Base-by-base conservation (phyloP, 2,329 filamentous ascomycete species). In the Fusarium tuaranense region DNA sequence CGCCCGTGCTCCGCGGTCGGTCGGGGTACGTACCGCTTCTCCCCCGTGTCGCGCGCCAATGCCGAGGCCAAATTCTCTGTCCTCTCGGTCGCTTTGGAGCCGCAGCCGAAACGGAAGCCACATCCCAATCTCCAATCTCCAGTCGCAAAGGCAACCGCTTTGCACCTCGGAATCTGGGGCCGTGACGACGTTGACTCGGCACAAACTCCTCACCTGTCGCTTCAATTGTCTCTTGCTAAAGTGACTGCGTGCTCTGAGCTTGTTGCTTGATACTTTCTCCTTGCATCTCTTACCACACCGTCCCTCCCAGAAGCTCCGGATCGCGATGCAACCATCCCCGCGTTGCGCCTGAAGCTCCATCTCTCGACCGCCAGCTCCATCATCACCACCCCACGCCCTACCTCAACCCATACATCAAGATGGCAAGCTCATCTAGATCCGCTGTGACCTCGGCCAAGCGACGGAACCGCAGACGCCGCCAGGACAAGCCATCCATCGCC, bases 401-500 rank as follows among this genome's bases (percentile, higher is more conserved):
- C 64, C 63, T 32, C 63, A n/a, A 34, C 59, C 39, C 34, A 16
- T 38, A 36, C 53, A 41, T 48, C 69, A 69, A 65, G 13, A 83
- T 83, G 81, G 74, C 82, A 53, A 78, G 80, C 53, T 71, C 79
- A 58, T 74, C 80, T 51, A 76, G 78, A 57, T 68, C 80, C 22
- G 69, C 80, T 68, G 65, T 72, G 14, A 55, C 67, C 34, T 75
- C 76, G 36, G 74, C 68, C 63, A 83, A 82, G 76, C 87, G 84
- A 79, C 85, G 85, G 68, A 85, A 84, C 65, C 85, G 89, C 68
- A 86, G 90, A 73, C 87, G 90, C 61, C 86, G 89, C 65, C 87
- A 90, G 75, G 91, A 97, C 82, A 95, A 94, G 82, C 89, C 93
- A 9, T 89, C 95, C 51, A 88, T 97, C 68, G 89, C 94, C 68